Evolutionary conservation across 768 basidiomycete species (phyloP), one percentile per base, ranked within the genome.

Genomic region (Phallus indusiatus): DNA sequence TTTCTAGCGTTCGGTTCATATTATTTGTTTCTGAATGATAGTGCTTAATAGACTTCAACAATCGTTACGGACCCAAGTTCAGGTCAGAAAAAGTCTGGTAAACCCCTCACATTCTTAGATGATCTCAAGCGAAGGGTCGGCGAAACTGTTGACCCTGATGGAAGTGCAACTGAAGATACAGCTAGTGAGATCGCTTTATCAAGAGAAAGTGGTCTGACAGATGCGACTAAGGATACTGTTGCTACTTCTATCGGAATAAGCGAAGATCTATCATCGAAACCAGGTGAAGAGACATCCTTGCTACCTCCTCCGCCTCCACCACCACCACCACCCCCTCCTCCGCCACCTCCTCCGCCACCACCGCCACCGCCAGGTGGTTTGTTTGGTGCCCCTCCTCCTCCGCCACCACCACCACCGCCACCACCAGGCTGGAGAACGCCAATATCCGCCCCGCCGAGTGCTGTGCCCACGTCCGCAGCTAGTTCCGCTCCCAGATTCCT

Each of bases 201-300:
- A 33, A 69, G 73, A 6, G 70, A 72, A 16, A 78, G 77, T 54
- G 70, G 69, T 1, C 69, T 71, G 49, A 85, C 84, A 10, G 77
- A 73, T 51, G 71, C 76, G 5, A 82, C 81, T 3, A 79, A 81
- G 56, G 80, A 80, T 36, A 83, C 82, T 1, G 68, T 73, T 46
- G 67, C 77, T n/a, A 84, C 84, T 8, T 85, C 84, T 47, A 71
- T 80, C 48, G 80, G 75, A 20, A 75, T 81, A 1, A 75, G 86
- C 53, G 77, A 81, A 22, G 87, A 88, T 55, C 79, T 84, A 68
- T 75, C 88, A 49, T 76, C 74, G 47, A 79, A 80, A 65, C 84
- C 82, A 62, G 78, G 59, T 67, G 75, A 33, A 73, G 75, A 24
- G 65, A 72, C 14, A 72, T 76, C 42, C 66, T 69, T 34, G 75